A percentile compares a stretch with the other conserved stretches of the same genome.
These are phyloP conservation scores for Fusarium drepaniforme DNA, from an alignment of 2,329 filamentous ascomycete genomes.

Conservation along the genomic window DNA sequence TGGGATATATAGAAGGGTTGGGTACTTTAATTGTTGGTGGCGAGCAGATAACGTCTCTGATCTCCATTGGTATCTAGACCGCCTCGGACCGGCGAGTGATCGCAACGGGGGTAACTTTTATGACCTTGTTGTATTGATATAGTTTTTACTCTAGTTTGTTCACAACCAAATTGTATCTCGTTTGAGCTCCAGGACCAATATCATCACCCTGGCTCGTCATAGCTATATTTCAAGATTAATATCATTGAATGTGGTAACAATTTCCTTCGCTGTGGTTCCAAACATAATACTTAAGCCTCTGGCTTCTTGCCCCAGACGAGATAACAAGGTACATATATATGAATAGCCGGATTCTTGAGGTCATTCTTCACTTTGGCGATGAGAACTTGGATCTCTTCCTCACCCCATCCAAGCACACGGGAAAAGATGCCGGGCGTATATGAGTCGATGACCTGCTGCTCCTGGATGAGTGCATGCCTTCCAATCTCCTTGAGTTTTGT, in stretches of 20 bases:
- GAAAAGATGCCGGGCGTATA: constrained; percentile 18
- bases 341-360: constrained; percentile 22
- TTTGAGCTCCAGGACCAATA: not conserved
- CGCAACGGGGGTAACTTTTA: not conserved
- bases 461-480: constrained; percentile 4
- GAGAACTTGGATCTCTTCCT: constrained; percentile 22
- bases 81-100: not conserved
- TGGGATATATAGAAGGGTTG: not conserved
- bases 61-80: not conserved
- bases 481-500: constrained; percentile 9
- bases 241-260: too few relatives aligned
- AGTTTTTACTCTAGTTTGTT: not conserved
- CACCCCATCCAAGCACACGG: constrained; percentile 19
- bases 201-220: too few relatives aligned
- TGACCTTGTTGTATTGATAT: not conserved
- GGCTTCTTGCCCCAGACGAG: constrained; percentile 22
- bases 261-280: too few relatives aligned
- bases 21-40: not conserved
- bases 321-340: constrained; percentile 23
- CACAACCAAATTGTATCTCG: not conserved
- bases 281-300: not conserved
- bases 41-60: not conserved
- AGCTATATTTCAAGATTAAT: too few relatives aligned
- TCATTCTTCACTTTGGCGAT: constrained; percentile 30
- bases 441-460: constrained; percentile 11